A percentile compares a stretch with the other conserved stretches of the same genome.
phyloP scores from a whole-genome alignment of 2,329 filamentous ascomycete species.

The Neofusicoccum umdonicola region DNA sequence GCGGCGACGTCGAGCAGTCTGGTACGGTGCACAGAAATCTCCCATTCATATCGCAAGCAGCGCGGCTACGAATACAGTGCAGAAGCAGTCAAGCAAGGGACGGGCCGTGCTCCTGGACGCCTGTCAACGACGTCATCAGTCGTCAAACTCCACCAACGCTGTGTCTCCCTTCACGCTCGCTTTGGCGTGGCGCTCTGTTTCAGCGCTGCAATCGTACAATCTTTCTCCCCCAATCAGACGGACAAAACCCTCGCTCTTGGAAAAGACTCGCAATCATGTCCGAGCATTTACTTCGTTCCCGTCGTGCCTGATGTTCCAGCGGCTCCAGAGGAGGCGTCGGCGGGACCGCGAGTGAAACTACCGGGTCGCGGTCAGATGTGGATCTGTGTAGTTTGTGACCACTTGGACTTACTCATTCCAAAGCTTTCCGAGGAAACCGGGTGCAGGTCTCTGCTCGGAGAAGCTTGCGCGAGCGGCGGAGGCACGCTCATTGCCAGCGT shows the following conservation, averaged over 20 bases:
- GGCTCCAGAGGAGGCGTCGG: background rate
- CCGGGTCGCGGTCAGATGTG: background rate
- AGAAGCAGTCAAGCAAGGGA: background rate
- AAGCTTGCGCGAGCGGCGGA: constrained; percentile 15
- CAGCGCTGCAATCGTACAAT: background rate
- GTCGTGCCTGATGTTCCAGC: background rate
- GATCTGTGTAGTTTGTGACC: background rate
- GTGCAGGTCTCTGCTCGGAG: constrained; percentile 7
- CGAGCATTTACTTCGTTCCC: background rate
- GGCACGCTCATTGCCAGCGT: background rate
- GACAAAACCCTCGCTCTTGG: background rate
- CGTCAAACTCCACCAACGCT: background rate
- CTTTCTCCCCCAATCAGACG: background rate
- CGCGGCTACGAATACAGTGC: background rate
- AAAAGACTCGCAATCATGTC: background rate
- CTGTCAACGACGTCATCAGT: background rate
- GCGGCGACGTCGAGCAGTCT: no score
- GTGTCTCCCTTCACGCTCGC: background rate
- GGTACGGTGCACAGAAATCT: no score
- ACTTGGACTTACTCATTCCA: constrained; percentile 13
- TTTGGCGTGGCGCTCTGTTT: background rate
- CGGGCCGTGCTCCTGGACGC: background rate
- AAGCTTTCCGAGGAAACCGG: constrained; percentile 16
- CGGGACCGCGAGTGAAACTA: constrained; percentile 10
- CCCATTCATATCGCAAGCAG: background rate